These are phyloP conservation scores for Saccharomyces mikatae DNA, from an alignment of 805 yeast genomes.

Conservation along the genomic window DNA sequence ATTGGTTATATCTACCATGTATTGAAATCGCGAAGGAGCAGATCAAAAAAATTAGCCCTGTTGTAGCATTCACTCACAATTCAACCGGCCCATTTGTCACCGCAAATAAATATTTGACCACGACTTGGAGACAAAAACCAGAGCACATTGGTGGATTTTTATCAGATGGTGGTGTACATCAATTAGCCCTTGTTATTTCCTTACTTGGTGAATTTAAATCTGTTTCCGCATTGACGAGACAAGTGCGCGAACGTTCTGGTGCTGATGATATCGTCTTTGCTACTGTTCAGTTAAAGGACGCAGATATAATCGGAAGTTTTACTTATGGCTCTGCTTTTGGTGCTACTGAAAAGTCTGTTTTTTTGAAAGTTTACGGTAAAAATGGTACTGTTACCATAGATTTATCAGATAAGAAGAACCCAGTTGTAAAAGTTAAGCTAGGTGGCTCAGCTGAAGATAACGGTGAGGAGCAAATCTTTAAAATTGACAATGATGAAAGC, in stretches of 20 bases:
- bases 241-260: slow-evolving; percentile 70
- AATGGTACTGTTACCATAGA: slow-evolving; percentile 68
- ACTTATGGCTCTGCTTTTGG: slow-evolving; percentile 85
- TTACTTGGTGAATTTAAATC: slow-evolving; percentile 67
- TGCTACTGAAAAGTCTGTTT: slow-evolving; percentile 61
- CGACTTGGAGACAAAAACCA: slow-evolving; percentile 85
- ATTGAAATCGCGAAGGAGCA: slow-evolving; percentile 46
- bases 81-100: slow-evolving; percentile 67
- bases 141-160: slow-evolving; percentile 89
- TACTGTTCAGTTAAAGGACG: slow-evolving; percentile 51
- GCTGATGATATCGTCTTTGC: slow-evolving; percentile 75
- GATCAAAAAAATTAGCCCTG: slow-evolving; percentile 63
- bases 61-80: slow-evolving; percentile 59
- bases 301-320: slow-evolving; percentile 69
- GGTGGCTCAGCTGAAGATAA: slow-evolving; percentile 23
- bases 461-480: slow-evolving; percentile 26
- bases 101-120: slow-evolving; percentile 51
- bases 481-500: slow-evolving; percentile 34
- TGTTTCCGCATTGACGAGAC: slow-evolving; percentile 70
- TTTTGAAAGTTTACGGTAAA: slow-evolving; percentile 67
- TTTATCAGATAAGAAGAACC: slow-evolving; percentile 40
- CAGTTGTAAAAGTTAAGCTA: slow-evolving; percentile 31
- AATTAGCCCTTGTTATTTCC: slow-evolving; percentile 76
- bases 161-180: slow-evolving; percentile 96
- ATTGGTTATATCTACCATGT: slow-evolving; percentile 71